Conservation (phyloP, 192 early-diverging fungal species). For the Podila verticillata region DNA sequence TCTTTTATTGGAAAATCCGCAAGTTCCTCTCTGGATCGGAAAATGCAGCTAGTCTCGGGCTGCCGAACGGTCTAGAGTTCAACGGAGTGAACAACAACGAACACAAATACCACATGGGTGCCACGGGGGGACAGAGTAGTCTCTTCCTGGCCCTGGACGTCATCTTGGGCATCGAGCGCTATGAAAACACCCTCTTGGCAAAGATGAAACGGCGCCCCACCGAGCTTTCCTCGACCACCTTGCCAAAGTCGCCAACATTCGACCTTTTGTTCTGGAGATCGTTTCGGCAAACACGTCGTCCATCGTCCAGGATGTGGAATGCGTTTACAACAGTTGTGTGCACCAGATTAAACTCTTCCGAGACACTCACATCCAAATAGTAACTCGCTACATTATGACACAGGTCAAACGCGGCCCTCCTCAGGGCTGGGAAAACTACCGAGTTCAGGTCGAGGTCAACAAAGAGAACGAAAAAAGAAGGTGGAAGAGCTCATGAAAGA, state of each 20-base stretch:
- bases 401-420: constrained; percentile 71
- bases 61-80: constrained; percentile 85
- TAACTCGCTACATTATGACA: constrained; percentile 90
- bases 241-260: constrained; percentile 65
- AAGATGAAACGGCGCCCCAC: constrained; percentile 88
- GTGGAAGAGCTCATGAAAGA: too few relatives aligned
- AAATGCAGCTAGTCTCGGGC: constrained; percentile 72
- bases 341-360: constrained; percentile 86
- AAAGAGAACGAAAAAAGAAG: not conserved
- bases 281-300: too few relatives aligned
- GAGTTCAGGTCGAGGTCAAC: constrained; percentile 15
- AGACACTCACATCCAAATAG: constrained; percentile 91
- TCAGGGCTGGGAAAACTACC: constrained; percentile 39
- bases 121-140: constrained; percentile 90
- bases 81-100: constrained; percentile 83
- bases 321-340: constrained; percentile 83
- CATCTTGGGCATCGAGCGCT: constrained; percentile 85
- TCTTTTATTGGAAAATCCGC: constrained; percentile 94
- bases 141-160: constrained; percentile 90
- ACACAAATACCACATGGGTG: constrained; percentile 81
- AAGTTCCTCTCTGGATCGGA: constrained; percentile 91
- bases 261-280: constrained; percentile 63
- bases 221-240: constrained; percentile 85
- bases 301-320: constrained; percentile 13
- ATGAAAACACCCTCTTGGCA: constrained; percentile 68